phyloP scores from a whole-genome alignment of 2,329 filamentous ascomycete species.

The Teratosphaeria destructans region DNA sequence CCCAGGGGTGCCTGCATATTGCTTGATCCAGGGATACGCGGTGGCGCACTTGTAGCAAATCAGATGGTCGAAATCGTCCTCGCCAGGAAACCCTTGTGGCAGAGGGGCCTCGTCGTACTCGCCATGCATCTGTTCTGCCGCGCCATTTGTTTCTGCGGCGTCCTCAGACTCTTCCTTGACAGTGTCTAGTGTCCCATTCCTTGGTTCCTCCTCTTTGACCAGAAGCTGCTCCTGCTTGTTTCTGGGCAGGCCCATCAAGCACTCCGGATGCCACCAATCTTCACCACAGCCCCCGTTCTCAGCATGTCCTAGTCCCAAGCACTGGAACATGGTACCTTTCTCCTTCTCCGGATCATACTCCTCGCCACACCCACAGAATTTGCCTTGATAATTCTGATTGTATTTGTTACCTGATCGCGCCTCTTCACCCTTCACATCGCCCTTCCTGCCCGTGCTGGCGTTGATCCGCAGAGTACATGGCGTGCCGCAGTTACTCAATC shows the following conservation, averaged over 20 bases:
- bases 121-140: slow-evolving; percentile 43
- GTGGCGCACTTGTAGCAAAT: slow-evolving; percentile 92
- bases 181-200: slow-evolving; percentile 12
- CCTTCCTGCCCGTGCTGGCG: slow-evolving; percentile 61
- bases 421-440: slow-evolving; percentile 64
- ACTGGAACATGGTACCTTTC: slow-evolving; percentile 98
- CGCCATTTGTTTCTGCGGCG: slow-evolving; percentile 14
- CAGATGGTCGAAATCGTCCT: slow-evolving; percentile 82
- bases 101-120: slow-evolving; percentile 47
- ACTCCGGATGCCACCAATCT: slow-evolving; percentile 96
- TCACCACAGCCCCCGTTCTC: slow-evolving; percentile 86
- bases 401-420: slow-evolving; percentile 70
- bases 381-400: slow-evolving; percentile 90
- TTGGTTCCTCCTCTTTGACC: slow-evolving; percentile 11
- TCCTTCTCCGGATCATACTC: slow-evolving; percentile 83
- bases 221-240: slow-evolving; percentile 38
- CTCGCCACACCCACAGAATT: slow-evolving; percentile 80
- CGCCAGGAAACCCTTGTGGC: slow-evolving; percentile 75
- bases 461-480: slow-evolving; percentile 71
- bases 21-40: slow-evolving; percentile 81
- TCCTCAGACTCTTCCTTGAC: slow-evolving; percentile 25
- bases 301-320: slow-evolving; percentile 68
- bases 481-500: slow-evolving; percentile 53
- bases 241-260: slow-evolving; percentile 69
- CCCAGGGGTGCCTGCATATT: slow-evolving; percentile 67